Evolutionary conservation across 805 yeast species (phyloP).

Genomic region (Zygoascus biomembranicola): DNA sequence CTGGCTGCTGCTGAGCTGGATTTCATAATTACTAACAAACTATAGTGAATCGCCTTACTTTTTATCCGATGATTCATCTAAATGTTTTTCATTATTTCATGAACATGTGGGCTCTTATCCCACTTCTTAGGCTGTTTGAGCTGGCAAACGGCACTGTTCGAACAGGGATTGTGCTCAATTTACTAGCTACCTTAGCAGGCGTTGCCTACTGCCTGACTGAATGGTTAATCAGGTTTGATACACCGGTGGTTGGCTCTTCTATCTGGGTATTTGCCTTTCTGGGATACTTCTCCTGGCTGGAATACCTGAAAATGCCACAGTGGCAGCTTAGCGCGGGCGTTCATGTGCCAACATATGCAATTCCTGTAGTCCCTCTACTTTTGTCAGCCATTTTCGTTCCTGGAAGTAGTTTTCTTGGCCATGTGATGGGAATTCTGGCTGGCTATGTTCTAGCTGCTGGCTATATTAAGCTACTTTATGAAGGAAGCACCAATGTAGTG

Average conservation of each 20-base stretch:
- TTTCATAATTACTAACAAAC: not conserved
- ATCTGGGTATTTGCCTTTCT: conserved; percentile 67
- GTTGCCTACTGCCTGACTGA: conserved; percentile 44
- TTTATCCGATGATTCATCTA: conserved; percentile 67
- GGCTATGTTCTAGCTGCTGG: conserved; percentile 57
- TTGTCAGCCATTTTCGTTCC: conserved; percentile 49
- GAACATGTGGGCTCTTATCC: conserved; percentile 48
- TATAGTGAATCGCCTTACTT: conserved; percentile 44
- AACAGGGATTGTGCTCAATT: conserved; percentile 71
- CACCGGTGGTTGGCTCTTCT: conserved; percentile 57
- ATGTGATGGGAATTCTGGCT: conserved; percentile 53
- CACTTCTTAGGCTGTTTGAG: conserved; percentile 62
- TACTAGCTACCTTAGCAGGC: conserved; percentile 63
- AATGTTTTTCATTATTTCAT: conserved; percentile 51
- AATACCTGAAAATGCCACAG: conserved; percentile 27
- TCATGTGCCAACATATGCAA: conserved; percentile 47
- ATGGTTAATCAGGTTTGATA: conserved; percentile 39
- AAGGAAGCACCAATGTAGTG: conserved; percentile 51
- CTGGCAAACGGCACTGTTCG: conserved; percentile 71
- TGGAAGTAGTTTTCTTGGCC: conserved; percentile 65
- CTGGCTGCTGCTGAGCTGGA: not conserved
- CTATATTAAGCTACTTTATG: conserved; percentile 44
- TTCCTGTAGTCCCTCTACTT: conserved; percentile 49
- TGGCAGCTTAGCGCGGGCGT: conserved; percentile 19
- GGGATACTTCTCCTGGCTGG: conserved; percentile 49